Evolutionary conservation across 2,329 filamentous ascomycete genomes (phyloP).

Genomic region (Hypoxylon sp.): DNA sequence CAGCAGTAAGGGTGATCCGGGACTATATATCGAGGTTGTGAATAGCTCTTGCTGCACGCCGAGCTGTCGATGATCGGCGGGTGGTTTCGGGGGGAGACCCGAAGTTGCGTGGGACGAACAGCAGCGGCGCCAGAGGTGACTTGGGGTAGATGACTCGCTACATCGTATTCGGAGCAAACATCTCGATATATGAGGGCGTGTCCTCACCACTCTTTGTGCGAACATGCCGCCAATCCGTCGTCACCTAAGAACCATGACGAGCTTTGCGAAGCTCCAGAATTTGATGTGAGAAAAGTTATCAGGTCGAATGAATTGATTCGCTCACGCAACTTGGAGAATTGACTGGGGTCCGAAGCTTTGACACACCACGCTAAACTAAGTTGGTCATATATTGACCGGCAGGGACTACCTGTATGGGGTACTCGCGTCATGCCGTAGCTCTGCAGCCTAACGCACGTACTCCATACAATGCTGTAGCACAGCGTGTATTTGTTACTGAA

Average conservation of each 20-base stretch:
- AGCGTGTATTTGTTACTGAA: conserved; percentile 17
- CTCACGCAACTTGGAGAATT: conserved; percentile 15
- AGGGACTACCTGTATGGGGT: conserved; percentile 11
- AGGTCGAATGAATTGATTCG: conserved; percentile 29
- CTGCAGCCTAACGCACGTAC: conserved; percentile 25
- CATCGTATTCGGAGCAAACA: conserved; percentile 37
- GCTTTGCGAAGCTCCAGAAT: conserved; percentile 4
- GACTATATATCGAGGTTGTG: conserved; percentile 81
- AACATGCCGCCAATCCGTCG: conserved; percentile 47
- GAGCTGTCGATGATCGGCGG: conserved; percentile 70
- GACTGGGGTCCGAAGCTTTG: conserved; percentile 11
- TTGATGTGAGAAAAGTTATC: conserved; percentile 19
- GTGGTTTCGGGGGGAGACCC: conserved; percentile 44
- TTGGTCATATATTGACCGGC: conserved; percentile 4
- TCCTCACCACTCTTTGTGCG: conserved; percentile 38
- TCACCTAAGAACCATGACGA: conserved; percentile 27
- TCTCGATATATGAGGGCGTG: conserved; percentile 30
- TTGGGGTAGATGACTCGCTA: conserved; percentile 13
- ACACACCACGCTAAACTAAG: conserved; percentile 16
- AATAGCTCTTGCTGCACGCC: conserved; percentile 80
- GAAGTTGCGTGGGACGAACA: conserved; percentile 51
- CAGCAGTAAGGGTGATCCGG: conserved; percentile 86
- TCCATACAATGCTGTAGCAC: conserved; percentile 12
- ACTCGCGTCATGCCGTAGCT: background rate
- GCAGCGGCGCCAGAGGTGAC: conserved; percentile 23